Evolutionary conservation across 2,329 filamentous ascomycete genomes (phyloP), one percentile per base, ranked within the genome.

Genomic region (Pezicula carpinea): DNA sequence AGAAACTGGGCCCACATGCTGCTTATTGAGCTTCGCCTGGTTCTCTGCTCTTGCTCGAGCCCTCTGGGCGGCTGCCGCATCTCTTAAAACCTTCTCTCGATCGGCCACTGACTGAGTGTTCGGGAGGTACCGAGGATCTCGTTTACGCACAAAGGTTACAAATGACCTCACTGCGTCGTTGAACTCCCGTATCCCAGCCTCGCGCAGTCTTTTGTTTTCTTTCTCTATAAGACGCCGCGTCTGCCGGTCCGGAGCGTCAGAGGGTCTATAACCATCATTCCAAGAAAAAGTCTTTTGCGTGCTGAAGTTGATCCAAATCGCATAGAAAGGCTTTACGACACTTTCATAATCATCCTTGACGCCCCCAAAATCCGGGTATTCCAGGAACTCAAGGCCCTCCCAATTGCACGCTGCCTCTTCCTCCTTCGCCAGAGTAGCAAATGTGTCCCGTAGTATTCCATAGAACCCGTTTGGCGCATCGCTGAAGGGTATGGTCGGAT

Each of bases 151-250:
- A 66, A 97, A 97, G 2, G 83, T 77, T 2, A 97, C 86, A 11
- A 99, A 75, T 6, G 89, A 87, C 47, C 89, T 74, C 23, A 99
- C 89, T 3, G 90, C 87, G 51, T 96, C 90, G 66, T 96, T 97
- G 70, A 96, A 97, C 55, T 96, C 88, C 47, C 85, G 80, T 10
- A 87, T 80, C 3, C 83, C 89, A 44, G 92, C 87, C 17, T 96
- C 91, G 44, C 93, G 80, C 19, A 85, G 68, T 53, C 86, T 87
- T 57, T 83, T 87, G 66, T 99, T 99, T 64, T 96, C 92, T 66
- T 96, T 96, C 63, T 97, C 93, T 83, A 97, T 95, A 33, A 89
- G 61, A 26, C 93, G 80, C 43, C 92, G 82, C 14, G 89, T 76
- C 32, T 85, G 80, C 43, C 93, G 82, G 67, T 99, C 92, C 1